A percentile compares a stretch with the other conserved stretches of the same genome.
These are phyloP conservation scores for Wickerhamiella australiensis DNA, from an alignment of 805 yeast species.

Conservation along the genomic window DNA sequence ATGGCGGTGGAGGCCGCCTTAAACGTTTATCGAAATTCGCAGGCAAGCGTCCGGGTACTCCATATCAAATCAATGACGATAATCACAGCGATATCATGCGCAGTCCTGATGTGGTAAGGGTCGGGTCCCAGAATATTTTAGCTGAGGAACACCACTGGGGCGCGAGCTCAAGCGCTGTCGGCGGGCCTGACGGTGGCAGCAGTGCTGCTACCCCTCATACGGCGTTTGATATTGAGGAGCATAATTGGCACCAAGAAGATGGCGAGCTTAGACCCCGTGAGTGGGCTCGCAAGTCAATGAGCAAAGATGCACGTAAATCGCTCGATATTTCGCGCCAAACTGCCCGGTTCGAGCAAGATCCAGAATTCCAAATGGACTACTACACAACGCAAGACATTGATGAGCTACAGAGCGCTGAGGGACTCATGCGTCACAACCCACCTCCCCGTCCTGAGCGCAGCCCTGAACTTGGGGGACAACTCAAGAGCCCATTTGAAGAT, in stretches of 20 bases:
- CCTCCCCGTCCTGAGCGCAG: constrained; percentile 1
- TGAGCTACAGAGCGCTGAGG: constrained; percentile 28
- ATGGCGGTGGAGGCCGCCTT: constrained; percentile 11
- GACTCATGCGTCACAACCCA: constrained; percentile 20
- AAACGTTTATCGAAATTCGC: constrained; percentile 9
- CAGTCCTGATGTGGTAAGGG: constrained; percentile 21
- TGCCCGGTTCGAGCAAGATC: constrained; percentile 23
- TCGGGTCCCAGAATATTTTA: constrained; percentile 16
- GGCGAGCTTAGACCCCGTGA: constrained; percentile 13
- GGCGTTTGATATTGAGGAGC: not conserved
- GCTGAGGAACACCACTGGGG: constrained; percentile 20
- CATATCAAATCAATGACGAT: constrained; percentile 19
- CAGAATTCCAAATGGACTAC: constrained; percentile 18
- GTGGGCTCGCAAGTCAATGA: constrained; percentile 12
- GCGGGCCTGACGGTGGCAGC: no score
- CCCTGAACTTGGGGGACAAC: constrained; percentile 2
- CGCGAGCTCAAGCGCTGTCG: not conserved
- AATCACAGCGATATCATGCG: constrained; percentile 18
- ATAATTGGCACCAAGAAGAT: not conserved
- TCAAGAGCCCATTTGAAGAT: constrained; percentile 6
- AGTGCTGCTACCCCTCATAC: no score
- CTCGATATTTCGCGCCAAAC: constrained; percentile 21
- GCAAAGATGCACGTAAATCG: constrained; percentile 20
- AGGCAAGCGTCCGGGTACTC: constrained; percentile 14
- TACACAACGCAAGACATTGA: constrained; percentile 21